Base-by-base conservation (phyloP, 495 filamentous ascomycete genomes). In the Saxophila tyrrhenica region DNA sequence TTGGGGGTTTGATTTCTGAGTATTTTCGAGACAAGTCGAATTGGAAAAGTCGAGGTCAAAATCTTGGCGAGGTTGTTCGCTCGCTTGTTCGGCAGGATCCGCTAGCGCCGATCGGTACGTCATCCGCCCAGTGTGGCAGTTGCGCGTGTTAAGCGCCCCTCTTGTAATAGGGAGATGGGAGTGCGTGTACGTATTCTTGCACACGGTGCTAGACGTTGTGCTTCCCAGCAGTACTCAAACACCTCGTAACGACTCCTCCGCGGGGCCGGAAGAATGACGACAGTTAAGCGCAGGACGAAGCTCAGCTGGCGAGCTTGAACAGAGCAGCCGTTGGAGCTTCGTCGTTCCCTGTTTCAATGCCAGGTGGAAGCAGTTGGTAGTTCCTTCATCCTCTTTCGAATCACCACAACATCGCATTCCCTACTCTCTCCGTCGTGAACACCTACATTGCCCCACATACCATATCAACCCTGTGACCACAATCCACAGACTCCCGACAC, bases 41-140 rank as follows among this genome's bases (percentile, higher is more conserved):
- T 42, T 51, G 23, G 22, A 5, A 9, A 21, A 39, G 45, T 39
- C 16, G 35, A 39, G 35, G 35, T 39, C 16, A 16, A 20, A 20
- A 55, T 13, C 35, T 54, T 41, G 52, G 39, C 25, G 22, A 38
- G 32, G 2, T 23, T 32, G 16, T 35, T 25, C 23, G n/a, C 52
- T 48, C 46, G 42, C 16, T 15, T 29, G 20, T 15, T 38, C 17
- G 42, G 29, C 29, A 35, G 7, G 5, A 35, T 47, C 41, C 52
- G 35, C 11, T 55, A 48, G 52, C 52, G 52, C 15, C 23, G 17
- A 55, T 20, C 46, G 9, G 20, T 52, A 21, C 50, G 38, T 25
- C 25, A 42, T n/a, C 38, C n/a, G 32, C 8, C 11, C 50, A 21
- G 43, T 42, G 50, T n/a, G n/a, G n/a, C n/a, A n/a, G n/a, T n/a